Conservation (phyloP, 2,329 filamentous ascomycete genomes). For the Colletotrichum spaethianum region DNA sequence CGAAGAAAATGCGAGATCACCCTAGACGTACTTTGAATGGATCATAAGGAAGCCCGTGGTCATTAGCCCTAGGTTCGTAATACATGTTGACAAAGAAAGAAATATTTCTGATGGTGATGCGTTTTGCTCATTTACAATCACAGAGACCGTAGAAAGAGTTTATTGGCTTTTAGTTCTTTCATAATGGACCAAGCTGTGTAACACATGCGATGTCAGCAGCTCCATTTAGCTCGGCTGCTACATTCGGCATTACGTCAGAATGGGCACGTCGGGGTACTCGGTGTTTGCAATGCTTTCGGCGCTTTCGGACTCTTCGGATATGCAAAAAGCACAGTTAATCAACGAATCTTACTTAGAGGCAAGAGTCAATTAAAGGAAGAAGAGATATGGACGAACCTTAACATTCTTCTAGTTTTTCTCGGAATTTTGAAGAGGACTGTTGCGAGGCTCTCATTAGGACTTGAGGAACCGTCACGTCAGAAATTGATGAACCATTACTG, state of each 20-base stretch:
- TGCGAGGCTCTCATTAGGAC: too few relatives aligned
- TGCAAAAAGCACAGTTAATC: too few relatives aligned
- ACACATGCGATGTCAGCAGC: too few relatives aligned
- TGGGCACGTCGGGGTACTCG: background rate
- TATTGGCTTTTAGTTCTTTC: background rate
- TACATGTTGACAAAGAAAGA: background rate
- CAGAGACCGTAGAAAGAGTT: background rate
- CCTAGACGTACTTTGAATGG: constrained; percentile 14
- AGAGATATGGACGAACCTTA: too few relatives aligned
- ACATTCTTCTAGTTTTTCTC: too few relatives aligned
- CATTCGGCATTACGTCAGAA: background rate
- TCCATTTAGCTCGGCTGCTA: background rate
- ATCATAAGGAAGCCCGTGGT: constrained; percentile 15
- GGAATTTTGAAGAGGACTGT: too few relatives aligned
- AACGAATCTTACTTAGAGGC: too few relatives aligned
- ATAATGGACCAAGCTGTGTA: too few relatives aligned
- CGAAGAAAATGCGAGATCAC: background rate
- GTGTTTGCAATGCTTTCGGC: background rate
- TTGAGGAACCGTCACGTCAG: too few relatives aligned
- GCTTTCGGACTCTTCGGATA: background rate
- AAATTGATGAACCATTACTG: too few relatives aligned
- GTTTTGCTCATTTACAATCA: background rate
- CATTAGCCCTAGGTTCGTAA: constrained; percentile 17
- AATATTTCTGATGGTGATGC: background rate
- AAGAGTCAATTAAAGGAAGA: too few relatives aligned